Evolutionary conservation across 108 stramenopile species (phyloP), one percentile per base, ranked within the genome.

Genomic region (Seminavis robusta): DNA sequence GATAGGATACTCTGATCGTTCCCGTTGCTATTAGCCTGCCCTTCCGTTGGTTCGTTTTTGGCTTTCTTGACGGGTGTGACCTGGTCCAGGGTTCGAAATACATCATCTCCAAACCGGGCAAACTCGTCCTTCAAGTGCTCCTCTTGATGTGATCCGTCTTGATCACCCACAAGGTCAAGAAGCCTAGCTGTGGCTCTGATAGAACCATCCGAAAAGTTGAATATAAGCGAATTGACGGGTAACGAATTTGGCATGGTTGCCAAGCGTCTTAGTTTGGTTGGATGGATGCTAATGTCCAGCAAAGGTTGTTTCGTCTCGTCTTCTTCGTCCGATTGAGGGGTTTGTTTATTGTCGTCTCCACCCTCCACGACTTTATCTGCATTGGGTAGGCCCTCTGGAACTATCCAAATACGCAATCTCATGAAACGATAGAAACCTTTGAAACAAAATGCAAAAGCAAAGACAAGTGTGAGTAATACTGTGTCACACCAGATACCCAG

Each of bases 131-230:
- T 39, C 1, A 47, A 56, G 0, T 46, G 30, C 30, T 33, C 33
- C 23, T 56, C 44, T 2, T 16, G 33, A 34, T 34, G n/a, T 27
- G 65, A 39, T 23, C 55, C 53, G 15, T 59, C 31, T 29, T 60
- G n/a, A 13, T 72, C 48, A 19, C 77, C 37, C 24, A 88, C 46
- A 1, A 73, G 25, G 1, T 56, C 17, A 66, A 79, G 81, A 13
- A 80, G 54, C 32, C 19, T 31, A 1, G 79, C 68, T n/a, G 61
- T 8, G 3, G 78, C 61, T 20, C 88, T 64, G 8, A 71, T 77
- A 11, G 64, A 59, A 44, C 83, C 82, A 67, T 90, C 88, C 31
- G 78, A 74, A 65, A 79, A 90, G 33, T 77, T 66, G 0, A 90
- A 61, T 13, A 90, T 51, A 32, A 81, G 54, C 3, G 88, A 61